phyloP scores from a whole-genome alignment of 495 filamentous ascomycete genomes.

The Xylaria nigripes region DNA sequence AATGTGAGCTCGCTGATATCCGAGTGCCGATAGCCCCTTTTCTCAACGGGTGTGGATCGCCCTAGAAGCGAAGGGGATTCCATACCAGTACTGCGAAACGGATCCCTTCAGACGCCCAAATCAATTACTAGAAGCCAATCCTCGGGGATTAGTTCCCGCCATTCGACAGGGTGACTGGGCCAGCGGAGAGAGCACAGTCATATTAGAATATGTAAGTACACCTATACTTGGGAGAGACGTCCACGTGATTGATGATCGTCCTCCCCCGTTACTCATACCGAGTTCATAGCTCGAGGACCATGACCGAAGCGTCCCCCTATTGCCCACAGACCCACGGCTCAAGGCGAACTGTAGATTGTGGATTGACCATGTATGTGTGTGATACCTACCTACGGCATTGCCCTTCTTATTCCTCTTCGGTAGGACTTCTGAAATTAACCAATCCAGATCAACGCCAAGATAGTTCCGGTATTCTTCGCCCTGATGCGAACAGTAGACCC shows the following conservation, averaged over 20 bases:
- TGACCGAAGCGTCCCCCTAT: conserved; percentile 48
- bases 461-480: conserved; percentile 75
- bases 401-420: not conserved
- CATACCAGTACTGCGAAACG: conserved; percentile 88
- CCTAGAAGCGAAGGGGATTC: conserved; percentile 73
- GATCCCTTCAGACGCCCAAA: conserved; percentile 71
- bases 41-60: conserved; percentile 95
- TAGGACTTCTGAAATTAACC: conserved; percentile 6
- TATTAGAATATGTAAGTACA: conserved; percentile 75
- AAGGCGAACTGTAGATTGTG: conserved; percentile 77
- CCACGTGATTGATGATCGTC: not conserved
- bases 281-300: conserved; percentile 66
- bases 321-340: conserved; percentile 59
- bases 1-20: conserved; percentile 8
- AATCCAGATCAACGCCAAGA: conserved; percentile 66
- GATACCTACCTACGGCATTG: not conserved
- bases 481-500: conserved; percentile 65
- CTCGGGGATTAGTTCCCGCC: conserved; percentile 79
- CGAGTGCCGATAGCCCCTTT: conserved; percentile 43
- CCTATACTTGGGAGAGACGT: not conserved
- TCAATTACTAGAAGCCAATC: conserved; percentile 73
- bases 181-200: conserved; percentile 76
- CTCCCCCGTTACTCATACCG: not conserved
- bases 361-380: conserved; percentile 78
- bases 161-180: conserved; percentile 80